Evolutionary conservation across 257 asterid species (phyloP).

Genomic region (Rauvolfia tetraphylla): DNA sequence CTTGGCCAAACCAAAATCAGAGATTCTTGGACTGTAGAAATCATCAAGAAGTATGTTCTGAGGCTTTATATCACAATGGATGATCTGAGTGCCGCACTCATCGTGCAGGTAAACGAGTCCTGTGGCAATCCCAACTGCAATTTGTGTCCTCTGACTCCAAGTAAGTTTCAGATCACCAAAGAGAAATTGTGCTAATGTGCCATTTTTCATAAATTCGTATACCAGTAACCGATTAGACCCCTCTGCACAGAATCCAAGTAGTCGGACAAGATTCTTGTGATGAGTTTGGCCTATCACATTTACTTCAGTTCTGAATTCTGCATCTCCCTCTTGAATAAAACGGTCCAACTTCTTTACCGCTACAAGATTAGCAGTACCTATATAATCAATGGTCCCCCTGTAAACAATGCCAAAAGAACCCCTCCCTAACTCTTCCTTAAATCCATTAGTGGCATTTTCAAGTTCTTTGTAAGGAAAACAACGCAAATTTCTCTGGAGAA

Average conservation of each 20-base stretch:
- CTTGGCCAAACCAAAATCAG: conserved; percentile 43
- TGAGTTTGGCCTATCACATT: conserved; percentile 35
- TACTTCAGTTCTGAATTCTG: conserved; percentile 36
- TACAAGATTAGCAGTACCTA: not conserved
- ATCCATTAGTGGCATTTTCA: conserved; percentile 25
- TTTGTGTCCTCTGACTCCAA: conserved; percentile 28
- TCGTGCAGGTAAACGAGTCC: conserved; percentile 41
- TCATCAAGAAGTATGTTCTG: conserved; percentile 44
- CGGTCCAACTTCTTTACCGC: conserved; percentile 36
- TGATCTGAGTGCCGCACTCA: conserved; percentile 34
- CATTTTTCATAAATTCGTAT: conserved; percentile 37
- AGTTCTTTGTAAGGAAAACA: conserved; percentile 24
- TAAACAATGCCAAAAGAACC: conserved; percentile 35
- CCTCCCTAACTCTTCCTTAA: conserved; percentile 33
- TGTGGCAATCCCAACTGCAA: conserved; percentile 27
- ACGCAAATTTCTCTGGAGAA: conserved; percentile 7
- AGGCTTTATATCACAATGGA: conserved; percentile 38
- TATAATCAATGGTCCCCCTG: conserved; percentile 13
- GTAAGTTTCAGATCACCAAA: conserved; percentile 22
- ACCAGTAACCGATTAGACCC: conserved; percentile 27
- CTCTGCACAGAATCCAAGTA: conserved; percentile 33
- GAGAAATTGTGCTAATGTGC: conserved; percentile 27
- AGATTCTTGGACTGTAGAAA: conserved; percentile 22
- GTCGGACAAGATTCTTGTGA: conserved; percentile 38
- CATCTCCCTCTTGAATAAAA: conserved; percentile 17